These are phyloP conservation scores for Fusarium hainanense DNA, from an alignment of 2,329 filamentous ascomycete species.

Conservation along the genomic window DNA sequence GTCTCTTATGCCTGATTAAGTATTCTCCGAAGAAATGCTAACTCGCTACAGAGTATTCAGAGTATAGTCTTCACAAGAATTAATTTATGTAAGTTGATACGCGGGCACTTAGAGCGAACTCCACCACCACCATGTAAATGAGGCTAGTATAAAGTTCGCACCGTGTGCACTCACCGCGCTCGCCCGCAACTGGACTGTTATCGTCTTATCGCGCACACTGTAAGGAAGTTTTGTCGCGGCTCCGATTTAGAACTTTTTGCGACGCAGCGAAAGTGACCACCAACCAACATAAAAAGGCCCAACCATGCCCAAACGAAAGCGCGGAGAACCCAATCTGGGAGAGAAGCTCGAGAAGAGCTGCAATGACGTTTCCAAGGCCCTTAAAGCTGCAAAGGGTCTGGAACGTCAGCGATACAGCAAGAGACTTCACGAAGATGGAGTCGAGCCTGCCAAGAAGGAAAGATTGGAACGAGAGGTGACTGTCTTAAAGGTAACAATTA, in stretches of 20 bases:
- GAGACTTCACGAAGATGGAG: constrained; percentile 61
- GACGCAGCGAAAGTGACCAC: constrained; percentile 27
- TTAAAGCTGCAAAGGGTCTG: constrained; percentile 79
- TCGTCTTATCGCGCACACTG: constrained; percentile 57
- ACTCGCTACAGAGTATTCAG: not conserved
- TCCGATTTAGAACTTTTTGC: constrained; percentile 36
- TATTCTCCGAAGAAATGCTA: not conserved
- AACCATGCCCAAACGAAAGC: constrained; percentile 69
- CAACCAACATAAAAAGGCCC: constrained; percentile 29
- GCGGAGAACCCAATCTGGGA: constrained; percentile 58
- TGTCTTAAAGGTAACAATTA: constrained; percentile 62
- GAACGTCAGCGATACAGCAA: constrained; percentile 81
- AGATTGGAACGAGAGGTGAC: constrained; percentile 71
- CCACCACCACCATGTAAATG: constrained; percentile 25
- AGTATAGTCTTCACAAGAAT: not conserved
- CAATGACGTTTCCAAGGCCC: constrained; percentile 71
- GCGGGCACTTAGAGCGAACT: not conserved
- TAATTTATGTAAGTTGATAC: not conserved
- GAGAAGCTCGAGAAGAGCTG: constrained; percentile 65
- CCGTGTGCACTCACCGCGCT: no score
- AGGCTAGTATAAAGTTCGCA: constrained; percentile 11
- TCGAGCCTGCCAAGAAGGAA: constrained; percentile 61
- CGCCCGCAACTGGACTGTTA: constrained; percentile 6
- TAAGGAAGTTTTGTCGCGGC: constrained; percentile 57
- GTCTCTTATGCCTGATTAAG: not conserved